A percentile compares a stretch with the other conserved stretches of the same genome.
phyloP scores from a whole-genome alignment of 2,329 filamentous ascomycete species.

The Neophaeococcomyces aloes region DNA sequence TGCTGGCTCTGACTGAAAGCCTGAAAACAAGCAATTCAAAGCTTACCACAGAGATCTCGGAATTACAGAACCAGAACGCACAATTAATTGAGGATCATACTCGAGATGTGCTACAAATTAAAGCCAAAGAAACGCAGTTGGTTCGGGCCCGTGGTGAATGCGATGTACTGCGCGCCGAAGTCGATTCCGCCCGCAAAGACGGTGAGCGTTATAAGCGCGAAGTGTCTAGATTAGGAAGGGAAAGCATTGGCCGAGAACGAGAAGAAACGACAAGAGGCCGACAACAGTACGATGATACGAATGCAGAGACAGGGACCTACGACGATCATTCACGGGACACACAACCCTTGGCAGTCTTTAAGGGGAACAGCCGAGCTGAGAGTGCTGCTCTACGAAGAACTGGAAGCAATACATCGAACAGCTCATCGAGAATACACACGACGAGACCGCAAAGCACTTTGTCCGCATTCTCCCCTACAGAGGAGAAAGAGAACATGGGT shows the following conservation, averaged over 20 bases:
- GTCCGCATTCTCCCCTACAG: constrained; percentile 43
- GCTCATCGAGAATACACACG: constrained; percentile 12
- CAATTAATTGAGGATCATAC: constrained; percentile 96
- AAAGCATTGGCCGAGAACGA: constrained; percentile 25
- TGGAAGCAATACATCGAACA: constrained; percentile 14
- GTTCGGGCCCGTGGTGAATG: constrained; percentile 84
- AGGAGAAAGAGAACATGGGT: constrained; percentile 62
- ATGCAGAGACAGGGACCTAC: constrained; percentile 22
- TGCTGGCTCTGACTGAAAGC: constrained; percentile 67
- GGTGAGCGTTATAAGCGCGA: constrained; percentile 90
- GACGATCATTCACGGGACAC: constrained; percentile 5
- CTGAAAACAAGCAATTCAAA: constrained; percentile 70
- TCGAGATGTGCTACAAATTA: constrained; percentile 86
- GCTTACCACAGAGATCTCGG: constrained; percentile 76
- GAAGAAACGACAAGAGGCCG: constrained; percentile 19
- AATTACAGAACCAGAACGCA: constrained; percentile 93
- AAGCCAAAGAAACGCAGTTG: constrained; percentile 95
- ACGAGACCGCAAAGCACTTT: constrained; percentile 32
- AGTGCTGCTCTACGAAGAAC: constrained; percentile 19
- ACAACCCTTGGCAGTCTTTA: constrained; percentile 3
- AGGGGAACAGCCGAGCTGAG: constrained; percentile 13
- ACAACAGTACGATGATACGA: constrained; percentile 40
- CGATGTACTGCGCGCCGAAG: constrained; percentile 76
- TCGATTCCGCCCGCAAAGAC: constrained; percentile 74
- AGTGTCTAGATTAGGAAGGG: constrained; percentile 45